Conservation (phyloP, 2,329 filamentous ascomycete genomes). For the Penicillium concentricum region DNA sequence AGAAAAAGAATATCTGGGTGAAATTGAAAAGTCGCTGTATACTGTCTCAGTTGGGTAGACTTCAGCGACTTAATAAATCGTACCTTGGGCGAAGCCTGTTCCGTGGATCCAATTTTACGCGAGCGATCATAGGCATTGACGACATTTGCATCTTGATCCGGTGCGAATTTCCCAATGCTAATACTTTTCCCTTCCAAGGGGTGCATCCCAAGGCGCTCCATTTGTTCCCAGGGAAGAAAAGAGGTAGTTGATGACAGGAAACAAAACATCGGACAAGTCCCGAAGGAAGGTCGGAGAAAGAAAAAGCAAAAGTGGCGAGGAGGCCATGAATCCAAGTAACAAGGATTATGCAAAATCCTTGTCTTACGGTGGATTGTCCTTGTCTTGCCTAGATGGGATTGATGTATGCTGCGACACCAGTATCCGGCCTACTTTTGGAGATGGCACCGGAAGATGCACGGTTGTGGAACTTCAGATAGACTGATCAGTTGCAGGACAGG, state of each 20-base stretch:
- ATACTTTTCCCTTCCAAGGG: background rate
- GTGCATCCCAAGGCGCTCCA: conserved; percentile 4
- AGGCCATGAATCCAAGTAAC: background rate
- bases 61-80: background rate
- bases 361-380: background rate
- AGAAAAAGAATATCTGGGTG: conserved; percentile 14
- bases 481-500: background rate
- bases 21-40: conserved; percentile 13
- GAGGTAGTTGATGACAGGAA: background rate
- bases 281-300: background rate
- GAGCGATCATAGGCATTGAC: background rate
- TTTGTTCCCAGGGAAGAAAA: background rate
- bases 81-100: conserved; percentile 4
- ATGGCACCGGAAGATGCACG: background rate
- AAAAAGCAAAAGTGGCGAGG: conserved; percentile 3
- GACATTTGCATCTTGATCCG: background rate
- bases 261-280: background rate
- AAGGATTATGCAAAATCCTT: conserved; percentile 1
- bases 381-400: background rate
- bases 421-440: background rate
- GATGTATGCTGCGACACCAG: background rate
- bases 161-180: background rate
- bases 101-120: background rate
- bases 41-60: background rate
- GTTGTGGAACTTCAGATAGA: conserved; percentile 1